These are phyloP conservation scores for Thymus quinquecostatus DNA, from an alignment of 257 asterid species.

Conservation along the genomic window DNA sequence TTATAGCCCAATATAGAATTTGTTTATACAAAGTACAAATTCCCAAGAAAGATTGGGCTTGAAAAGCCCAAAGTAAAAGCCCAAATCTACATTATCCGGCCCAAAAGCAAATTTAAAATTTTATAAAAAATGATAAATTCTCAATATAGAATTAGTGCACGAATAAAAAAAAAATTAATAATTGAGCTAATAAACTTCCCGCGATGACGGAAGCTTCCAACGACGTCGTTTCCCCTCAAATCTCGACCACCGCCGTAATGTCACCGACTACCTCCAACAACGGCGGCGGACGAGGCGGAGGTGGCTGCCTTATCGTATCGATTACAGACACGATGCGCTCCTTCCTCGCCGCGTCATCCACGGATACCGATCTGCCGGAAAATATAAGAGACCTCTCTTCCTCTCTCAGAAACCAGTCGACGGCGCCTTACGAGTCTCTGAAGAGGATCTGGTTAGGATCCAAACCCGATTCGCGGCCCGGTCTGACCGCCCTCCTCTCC, in stretches of 20 bases:
- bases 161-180: too few relatives aligned
- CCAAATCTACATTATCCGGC: too few relatives aligned
- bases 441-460: slow-evolving; percentile 66
- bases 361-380: slow-evolving; percentile 46
- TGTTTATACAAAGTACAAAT: too few relatives aligned
- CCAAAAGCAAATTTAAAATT: too few relatives aligned
- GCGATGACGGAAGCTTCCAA: slow-evolving; percentile 29
- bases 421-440: slow-evolving; percentile 66
- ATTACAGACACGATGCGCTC: slow-evolving; percentile 55
- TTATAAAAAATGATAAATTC: too few relatives aligned
- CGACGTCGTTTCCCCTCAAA: slow-evolving; percentile 32
- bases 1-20: too few relatives aligned
- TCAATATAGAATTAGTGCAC: too few relatives aligned
- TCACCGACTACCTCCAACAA: slow-evolving; percentile 22
- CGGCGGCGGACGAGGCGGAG: background rate
- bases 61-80: too few relatives aligned
- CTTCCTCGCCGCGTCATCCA: slow-evolving; percentile 59
- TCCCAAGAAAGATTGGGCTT: too few relatives aligned
- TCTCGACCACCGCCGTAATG: slow-evolving; percentile 25
- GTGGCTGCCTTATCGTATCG: slow-evolving; percentile 55
- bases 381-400: slow-evolving; percentile 66
- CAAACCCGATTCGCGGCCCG: slow-evolving; percentile 50
- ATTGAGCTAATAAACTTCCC: background rate
- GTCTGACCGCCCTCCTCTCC: slow-evolving; percentile 43
- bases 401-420: slow-evolving; percentile 44